Conservation (phyloP, 805 yeast genomes). For the Candida saitoana region DNA sequence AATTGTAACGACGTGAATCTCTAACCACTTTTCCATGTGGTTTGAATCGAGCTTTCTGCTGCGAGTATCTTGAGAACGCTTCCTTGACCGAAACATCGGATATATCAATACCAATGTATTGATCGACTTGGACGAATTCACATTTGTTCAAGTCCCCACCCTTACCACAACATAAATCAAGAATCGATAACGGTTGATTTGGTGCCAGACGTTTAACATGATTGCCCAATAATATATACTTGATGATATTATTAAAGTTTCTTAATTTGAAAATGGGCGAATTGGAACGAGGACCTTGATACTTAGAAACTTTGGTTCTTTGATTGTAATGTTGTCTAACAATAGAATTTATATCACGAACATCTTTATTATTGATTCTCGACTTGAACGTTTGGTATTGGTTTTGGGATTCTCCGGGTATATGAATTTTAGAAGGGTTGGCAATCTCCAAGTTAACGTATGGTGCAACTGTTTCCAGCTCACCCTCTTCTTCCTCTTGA, state of each 20-base stretch:
- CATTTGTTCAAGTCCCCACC: constrained; percentile 96
- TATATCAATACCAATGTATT: constrained; percentile 87
- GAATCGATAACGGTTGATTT: constrained; percentile 39
- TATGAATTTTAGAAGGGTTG: constrained; percentile 17
- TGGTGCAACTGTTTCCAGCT: constrained; percentile 13
- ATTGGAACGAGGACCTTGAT: constrained; percentile 54
- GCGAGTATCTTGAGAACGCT: constrained; percentile 70
- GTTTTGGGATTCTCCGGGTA: constrained; percentile 5
- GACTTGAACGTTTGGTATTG: constrained; percentile 38
- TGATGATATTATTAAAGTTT: constrained; percentile 87
- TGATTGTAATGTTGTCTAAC: constrained; percentile 85
- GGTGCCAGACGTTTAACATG: constrained; percentile 40
- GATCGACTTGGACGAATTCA: constrained; percentile 66
- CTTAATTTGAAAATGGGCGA: constrained; percentile 86
- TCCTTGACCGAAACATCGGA: constrained; percentile 85
- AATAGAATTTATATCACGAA: constrained; percentile 53
- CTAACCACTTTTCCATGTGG: constrained; percentile 21
- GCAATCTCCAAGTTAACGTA: constrained; percentile 20
- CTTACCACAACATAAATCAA: constrained; percentile 95
- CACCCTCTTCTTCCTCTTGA: constrained; percentile 6
- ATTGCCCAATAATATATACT: constrained; percentile 76
- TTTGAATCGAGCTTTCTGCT: constrained; percentile 42
- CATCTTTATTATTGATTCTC: constrained; percentile 28
- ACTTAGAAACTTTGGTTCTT: constrained; percentile 65
- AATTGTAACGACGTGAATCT: constrained; percentile 49